Percentiles rank a stretch among this genome's conserved stretches.
phyloP scores from a whole-genome alignment of 768 basidiomycete genomes.

The Krasilnikovozyma curviuscula region DNA sequence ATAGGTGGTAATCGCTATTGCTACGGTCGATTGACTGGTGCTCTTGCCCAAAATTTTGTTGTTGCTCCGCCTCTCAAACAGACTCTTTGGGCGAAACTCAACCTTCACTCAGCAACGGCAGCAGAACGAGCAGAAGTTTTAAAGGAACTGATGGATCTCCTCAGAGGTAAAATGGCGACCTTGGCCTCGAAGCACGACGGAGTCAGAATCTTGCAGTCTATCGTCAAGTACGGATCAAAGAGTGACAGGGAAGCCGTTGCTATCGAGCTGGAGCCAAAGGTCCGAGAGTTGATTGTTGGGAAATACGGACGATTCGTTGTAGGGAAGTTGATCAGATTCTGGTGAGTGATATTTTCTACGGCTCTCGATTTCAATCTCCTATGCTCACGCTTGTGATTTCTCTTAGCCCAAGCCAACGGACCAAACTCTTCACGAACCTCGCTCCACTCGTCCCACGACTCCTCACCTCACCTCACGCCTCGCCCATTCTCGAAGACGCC shows the following conservation, averaged over 20 bases:
- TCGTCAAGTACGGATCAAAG: conserved; percentile 62
- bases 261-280: conserved; percentile 59
- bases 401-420: conserved; percentile 30
- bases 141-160: conserved; percentile 49
- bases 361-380: background rate
- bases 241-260: conserved; percentile 62
- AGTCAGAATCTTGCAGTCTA: conserved; percentile 33
- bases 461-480: conserved; percentile 66
- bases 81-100: conserved; percentile 55
- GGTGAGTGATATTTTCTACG: background rate
- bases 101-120: conserved; percentile 48
- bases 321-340: background rate
- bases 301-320: conserved; percentile 61
- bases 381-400: background rate
- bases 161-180: conserved; percentile 64
- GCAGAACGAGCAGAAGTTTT: conserved; percentile 58
- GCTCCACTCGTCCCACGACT: conserved; percentile 54
- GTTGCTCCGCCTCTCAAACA: too few species aligned
- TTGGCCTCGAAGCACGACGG: conserved; percentile 84
- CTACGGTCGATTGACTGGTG: too few species aligned
- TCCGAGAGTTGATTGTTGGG: conserved; percentile 55
- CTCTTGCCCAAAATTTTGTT: too few species aligned
- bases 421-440: conserved; percentile 59
- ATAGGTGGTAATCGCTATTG: too few species aligned
- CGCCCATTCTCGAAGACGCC: conserved; percentile 62